These are phyloP conservation scores for Fusarium neocosmosporiellum DNA, from an alignment of 2,329 filamentous ascomycete genomes.

Conservation along the genomic window DNA sequence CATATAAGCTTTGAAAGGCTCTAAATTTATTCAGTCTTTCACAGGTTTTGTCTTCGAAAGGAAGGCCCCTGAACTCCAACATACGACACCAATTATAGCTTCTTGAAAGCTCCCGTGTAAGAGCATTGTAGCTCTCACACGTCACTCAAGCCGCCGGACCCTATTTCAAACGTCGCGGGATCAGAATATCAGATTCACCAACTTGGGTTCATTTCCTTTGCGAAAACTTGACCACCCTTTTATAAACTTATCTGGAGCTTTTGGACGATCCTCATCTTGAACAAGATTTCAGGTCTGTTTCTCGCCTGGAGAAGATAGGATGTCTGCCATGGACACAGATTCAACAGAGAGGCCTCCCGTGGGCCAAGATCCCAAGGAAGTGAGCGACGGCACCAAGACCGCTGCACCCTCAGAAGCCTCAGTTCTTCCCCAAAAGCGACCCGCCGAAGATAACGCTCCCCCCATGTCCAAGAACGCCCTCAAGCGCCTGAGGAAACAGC, in stretches of 20 bases:
- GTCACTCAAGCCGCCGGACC: background rate
- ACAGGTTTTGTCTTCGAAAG: background rate
- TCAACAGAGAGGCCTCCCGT: background rate
- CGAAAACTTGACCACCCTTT: background rate
- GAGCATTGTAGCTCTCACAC: background rate
- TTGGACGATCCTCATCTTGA: background rate
- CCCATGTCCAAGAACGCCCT: slow-evolving; percentile 84
- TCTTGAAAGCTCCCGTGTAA: slow-evolving; percentile 14
- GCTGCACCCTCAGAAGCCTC: slow-evolving; percentile 2
- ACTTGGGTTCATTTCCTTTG: no score
- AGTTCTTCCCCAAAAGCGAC: slow-evolving; percentile 5
- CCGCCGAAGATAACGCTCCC: slow-evolving; percentile 22
- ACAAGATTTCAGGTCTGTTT: background rate
- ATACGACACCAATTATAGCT: background rate
- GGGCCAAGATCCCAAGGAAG: background rate
- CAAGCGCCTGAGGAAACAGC: slow-evolving; percentile 79
- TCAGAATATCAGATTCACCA: background rate
- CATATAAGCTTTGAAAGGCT: background rate
- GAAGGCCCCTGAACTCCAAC: background rate
- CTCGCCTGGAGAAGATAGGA: background rate
- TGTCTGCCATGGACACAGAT: background rate
- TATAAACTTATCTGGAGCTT: background rate
- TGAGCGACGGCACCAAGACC: background rate
- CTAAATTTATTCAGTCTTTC: no score
- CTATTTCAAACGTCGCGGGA: background rate